Evolutionary conservation across 148 eudicot species (phyloP), one percentile per base, ranked within the genome.

Genomic region (Spergularia bocconei): DNA sequence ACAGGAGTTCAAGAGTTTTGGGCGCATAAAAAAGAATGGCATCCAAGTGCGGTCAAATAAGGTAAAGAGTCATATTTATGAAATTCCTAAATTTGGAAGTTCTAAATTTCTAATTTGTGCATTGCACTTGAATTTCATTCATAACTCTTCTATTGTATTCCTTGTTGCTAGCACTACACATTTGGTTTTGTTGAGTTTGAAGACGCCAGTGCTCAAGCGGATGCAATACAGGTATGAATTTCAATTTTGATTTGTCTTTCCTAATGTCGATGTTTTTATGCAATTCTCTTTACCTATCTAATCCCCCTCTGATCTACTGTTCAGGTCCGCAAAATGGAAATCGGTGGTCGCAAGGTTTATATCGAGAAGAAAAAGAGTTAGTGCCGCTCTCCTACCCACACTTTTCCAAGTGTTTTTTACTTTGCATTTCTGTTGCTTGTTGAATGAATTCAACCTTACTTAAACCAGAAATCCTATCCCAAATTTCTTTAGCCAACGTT

Each of bases 141-240:
- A 10, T 5, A 53, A 36, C 61, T 69, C 19, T 63, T 36, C 71
- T 29, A 39, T 41, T 48, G 39, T 41, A 29, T 29, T 14, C 13
- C 15, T 39, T 71, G 20, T 21, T 61, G 57, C 47, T 82, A 85
- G 88, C 90, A 87, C 33, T 92, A 86, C 77, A 85, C 88, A 81
- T 90, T 83, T 70, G 97, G 90, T 17, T 92, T 92, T 77, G 93
- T 92, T 50, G 97, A 92, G 80, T 92, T 79, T 73, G 91, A 87
- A 81, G 80, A 85, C 20, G 66, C 82, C 12, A 74, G 63, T 25
- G 79, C 84, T n/a, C 88, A 85, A 51, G 81, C 78, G 58, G 84
- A 82, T 57, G 98, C 98, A 12, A 65, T 93, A 8, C 80, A 89
- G 78, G 98, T 92, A 84, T 16, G 72, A 19, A 17, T 64, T 21